A percentile compares a stretch with the other conserved stretches of the same genome.
These are phyloP conservation scores for Botrytis fragariae DNA, from an alignment of 2,329 filamentous ascomycete genomes.

Conservation along the genomic window DNA sequence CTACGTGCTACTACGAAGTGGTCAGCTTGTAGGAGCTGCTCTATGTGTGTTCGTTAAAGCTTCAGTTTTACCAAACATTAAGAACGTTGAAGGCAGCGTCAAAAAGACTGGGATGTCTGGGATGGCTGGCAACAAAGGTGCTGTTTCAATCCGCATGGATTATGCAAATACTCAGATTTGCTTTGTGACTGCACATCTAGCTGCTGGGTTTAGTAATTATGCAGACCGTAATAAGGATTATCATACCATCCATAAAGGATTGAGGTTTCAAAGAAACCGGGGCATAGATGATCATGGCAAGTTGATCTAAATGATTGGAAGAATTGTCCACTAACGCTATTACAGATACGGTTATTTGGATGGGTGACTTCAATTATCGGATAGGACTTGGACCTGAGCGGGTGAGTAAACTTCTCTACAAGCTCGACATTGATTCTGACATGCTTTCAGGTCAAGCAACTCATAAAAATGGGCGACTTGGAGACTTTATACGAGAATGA, in stretches of 20 bases:
- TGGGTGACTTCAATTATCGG: constrained; percentile 97
- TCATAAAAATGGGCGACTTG: constrained; percentile 71
- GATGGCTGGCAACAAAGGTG: constrained; percentile 97
- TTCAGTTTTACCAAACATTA: constrained; percentile 75
- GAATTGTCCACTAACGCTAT: constrained; percentile 29
- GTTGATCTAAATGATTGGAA: constrained; percentile 14
- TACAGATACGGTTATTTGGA: constrained; percentile 77
- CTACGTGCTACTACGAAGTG: constrained; percentile 87
- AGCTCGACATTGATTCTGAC: background rate
- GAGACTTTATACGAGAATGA: constrained; percentile 86
- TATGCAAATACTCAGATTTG: constrained; percentile 91
- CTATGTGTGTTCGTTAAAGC: constrained; percentile 87
- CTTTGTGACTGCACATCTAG: constrained; percentile 94
- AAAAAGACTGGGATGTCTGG: constrained; percentile 95
- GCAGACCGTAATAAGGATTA: constrained; percentile 95
- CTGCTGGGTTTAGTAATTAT: constrained; percentile 94
- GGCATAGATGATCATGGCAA: constrained; percentile 86
- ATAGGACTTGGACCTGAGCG: constrained; percentile 81
- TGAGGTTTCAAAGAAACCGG: constrained; percentile 87
- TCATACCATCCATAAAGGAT: constrained; percentile 62
- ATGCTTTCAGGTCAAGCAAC: constrained; percentile 47
- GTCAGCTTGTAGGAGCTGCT: constrained; percentile 91
- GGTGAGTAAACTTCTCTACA: constrained; percentile 43
- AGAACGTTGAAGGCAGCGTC: constrained; percentile 92
- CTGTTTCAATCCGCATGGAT: constrained; percentile 92